Base-by-base conservation (phyloP, 1,284 basidiomycete species). In the Tremellales sp. region DNA sequence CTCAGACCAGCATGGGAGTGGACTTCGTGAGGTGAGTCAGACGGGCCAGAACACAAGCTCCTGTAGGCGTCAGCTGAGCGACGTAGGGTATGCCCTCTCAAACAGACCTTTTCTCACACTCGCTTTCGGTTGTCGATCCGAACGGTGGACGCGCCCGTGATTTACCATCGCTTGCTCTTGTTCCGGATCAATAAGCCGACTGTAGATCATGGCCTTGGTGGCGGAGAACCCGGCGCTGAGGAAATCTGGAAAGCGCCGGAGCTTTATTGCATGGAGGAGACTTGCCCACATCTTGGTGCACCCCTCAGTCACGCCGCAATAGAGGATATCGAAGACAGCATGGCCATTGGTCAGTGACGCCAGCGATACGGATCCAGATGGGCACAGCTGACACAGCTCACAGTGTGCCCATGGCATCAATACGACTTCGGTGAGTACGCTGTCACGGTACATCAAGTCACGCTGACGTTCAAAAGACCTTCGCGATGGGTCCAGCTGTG, bases 321-420 rank as follows among this genome's bases (percentile, higher is more conserved):
- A 8, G 56, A 62, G 43, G 65, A 70, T 43, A 61, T 66, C 15
- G 64, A 67, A 31, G 62, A 67, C 48, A 64, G 62, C 0, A 59
- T 57, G 17, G 62, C 65, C 0, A 60, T 68, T 40, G 62, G 64
- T 64, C 37, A 35, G 64, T 51, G 8, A 15, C n/a, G n/a, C 13
- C 2, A 12, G 11, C 4, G 11, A 4, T 1, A 46, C 11, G 31
- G 6, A 6, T 3, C 15, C 22, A 29, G 23, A 11, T 27, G 15
- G 21, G 22, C 15, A 26, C 19, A 17, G 3, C 10, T 11, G n/a
- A 25, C 15, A 19, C 51, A 48, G 40, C 48, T 17, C 75, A 41
- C 82, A 41, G 85, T 89, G 4, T 89, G 87, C 70, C 87, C 89
- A 4, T 89, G 86, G 85, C 88, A 92, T 72, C 81, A 86, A 79